Conservation (phyloP, 1,284 basidiomycete species). For the Sporisorium iseilematis-ciliati region DNA sequence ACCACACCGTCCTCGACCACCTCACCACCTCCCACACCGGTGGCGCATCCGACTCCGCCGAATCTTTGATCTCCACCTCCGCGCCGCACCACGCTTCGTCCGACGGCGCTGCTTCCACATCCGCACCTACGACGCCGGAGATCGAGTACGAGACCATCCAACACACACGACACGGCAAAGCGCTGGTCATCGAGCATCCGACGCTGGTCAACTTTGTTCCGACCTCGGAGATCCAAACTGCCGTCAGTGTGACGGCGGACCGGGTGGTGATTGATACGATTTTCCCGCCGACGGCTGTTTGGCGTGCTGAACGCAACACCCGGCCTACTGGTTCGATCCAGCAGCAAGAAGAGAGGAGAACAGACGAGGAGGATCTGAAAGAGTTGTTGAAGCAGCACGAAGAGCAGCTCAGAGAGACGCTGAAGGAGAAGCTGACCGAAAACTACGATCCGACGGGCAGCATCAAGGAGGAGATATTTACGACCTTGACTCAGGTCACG, state of each 20-base stretch:
- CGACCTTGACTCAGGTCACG: conserved; percentile 27
- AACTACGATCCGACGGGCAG: conserved; percentile 38
- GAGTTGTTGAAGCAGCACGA: conserved; percentile 19
- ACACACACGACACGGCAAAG: conserved; percentile 11
- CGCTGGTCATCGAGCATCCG: conserved; percentile 31
- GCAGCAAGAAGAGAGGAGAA: not conserved
- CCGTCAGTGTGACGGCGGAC: conserved; percentile 47
- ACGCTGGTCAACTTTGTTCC: conserved; percentile 55
- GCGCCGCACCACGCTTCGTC: not conserved
- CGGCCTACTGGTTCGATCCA: not conserved
- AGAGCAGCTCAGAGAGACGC: conserved; percentile 1
- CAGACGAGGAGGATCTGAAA: not conserved
- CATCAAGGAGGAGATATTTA: conserved; percentile 29
- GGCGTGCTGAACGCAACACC: not conserved
- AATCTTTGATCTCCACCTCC: not conserved
- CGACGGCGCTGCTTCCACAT: not conserved
- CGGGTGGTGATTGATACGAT: conserved; percentile 58
- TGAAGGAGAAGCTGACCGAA: conserved; percentile 11
- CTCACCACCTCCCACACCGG: not conserved
- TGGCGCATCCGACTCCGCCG: not conserved
- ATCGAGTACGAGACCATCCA: conserved; percentile 14
- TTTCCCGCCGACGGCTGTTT: conserved; percentile 43
- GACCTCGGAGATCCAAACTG: conserved; percentile 51
- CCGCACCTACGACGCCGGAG: conserved; percentile 11
- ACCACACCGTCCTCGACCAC: conserved; percentile 10